These are phyloP conservation scores for Fagopyrum homotropicum DNA, from an alignment of 148 eudicot genomes.

Conservation along the genomic window DNA sequence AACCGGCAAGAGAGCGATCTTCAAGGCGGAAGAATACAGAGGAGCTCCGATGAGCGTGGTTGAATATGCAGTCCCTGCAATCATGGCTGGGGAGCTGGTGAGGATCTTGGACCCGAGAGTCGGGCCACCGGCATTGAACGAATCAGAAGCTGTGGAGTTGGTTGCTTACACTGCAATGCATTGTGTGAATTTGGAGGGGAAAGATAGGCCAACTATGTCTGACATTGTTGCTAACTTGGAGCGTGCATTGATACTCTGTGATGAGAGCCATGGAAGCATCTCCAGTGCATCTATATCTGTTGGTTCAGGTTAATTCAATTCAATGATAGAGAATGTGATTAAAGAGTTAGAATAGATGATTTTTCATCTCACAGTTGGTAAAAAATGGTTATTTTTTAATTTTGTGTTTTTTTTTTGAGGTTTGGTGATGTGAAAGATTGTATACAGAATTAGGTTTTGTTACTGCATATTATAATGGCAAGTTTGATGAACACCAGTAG, in stretches of 20 bases:
- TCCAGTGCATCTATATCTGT: constrained; percentile 57
- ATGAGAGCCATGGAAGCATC: constrained; percentile 72
- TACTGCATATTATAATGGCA: neutral
- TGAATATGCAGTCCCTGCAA: constrained; percentile 57
- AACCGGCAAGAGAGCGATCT: constrained; percentile 76
- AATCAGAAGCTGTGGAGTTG: constrained; percentile 78
- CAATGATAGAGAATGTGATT: neutral
- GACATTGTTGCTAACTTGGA: constrained; percentile 87
- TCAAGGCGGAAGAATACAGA: constrained; percentile 40
- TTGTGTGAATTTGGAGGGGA: constrained; percentile 82
- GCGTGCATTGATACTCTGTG: constrained; percentile 53
- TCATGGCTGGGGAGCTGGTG: constrained; percentile 50
- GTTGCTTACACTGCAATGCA: constrained; percentile 77
- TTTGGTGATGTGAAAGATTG: neutral
- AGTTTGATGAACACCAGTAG: too few species aligned
- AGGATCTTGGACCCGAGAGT: constrained; percentile 62
- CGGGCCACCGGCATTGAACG: constrained; percentile 46
- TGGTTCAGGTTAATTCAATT: constrained; percentile 44
- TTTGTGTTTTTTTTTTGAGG: neutral
- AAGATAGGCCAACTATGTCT: constrained; percentile 71
- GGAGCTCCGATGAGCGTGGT: constrained; percentile 53
- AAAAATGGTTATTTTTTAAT: neutral
- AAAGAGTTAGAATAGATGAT: neutral
- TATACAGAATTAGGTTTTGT: neutral
- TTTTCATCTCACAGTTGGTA: neutral